These are phyloP conservation scores for Eutypa lata DNA, from an alignment of 2,329 filamentous ascomycete species.

Conservation along the genomic window DNA sequence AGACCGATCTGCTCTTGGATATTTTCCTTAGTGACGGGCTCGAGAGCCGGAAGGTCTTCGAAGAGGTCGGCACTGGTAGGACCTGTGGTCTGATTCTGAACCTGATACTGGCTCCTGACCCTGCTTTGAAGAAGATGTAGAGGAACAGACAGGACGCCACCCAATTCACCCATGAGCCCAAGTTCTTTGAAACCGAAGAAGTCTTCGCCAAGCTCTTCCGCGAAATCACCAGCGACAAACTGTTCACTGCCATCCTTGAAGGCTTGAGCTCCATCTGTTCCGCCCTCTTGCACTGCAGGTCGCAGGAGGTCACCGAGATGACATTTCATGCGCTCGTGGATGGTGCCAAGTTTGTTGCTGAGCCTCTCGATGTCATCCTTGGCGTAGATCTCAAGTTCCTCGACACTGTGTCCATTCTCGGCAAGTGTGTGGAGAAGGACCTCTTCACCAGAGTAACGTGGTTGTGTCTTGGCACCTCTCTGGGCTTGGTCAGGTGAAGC, in stretches of 20 bases:
- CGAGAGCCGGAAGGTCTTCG: slow-evolving; percentile 64
- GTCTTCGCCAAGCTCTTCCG: slow-evolving; percentile 95
- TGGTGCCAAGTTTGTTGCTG: slow-evolving; percentile 70
- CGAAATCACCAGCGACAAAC: slow-evolving; percentile 94
- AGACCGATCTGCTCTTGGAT: slow-evolving; percentile 80
- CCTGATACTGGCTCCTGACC: slow-evolving; percentile 80
- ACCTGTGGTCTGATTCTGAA: slow-evolving; percentile 64
- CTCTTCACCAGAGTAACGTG: slow-evolving; percentile 79
- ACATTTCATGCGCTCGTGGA: slow-evolving; percentile 92
- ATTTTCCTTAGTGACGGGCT: slow-evolving; percentile 76
- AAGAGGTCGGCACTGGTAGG: slow-evolving; percentile 61
- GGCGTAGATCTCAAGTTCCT: slow-evolving; percentile 78
- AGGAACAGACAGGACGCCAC: slow-evolving; percentile 84
- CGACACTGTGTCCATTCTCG: slow-evolving; percentile 79
- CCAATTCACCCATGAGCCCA: slow-evolving; percentile 87
- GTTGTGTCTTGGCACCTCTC: slow-evolving; percentile 47
- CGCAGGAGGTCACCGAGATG: slow-evolving; percentile 92
- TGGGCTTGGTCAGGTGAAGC: slow-evolving; percentile 38
- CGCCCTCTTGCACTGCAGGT: slow-evolving; percentile 78
- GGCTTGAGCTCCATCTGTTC: slow-evolving; percentile 75
- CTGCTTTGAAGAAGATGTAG: slow-evolving; percentile 90
- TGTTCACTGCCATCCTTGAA: slow-evolving; percentile 98
- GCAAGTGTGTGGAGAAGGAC: slow-evolving; percentile 81
- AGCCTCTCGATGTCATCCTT: slow-evolving; percentile 92
- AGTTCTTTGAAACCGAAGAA: slow-evolving; percentile 98